Conservation (phyloP, 768 basidiomycete genomes). For the Russula sp. region DNA sequence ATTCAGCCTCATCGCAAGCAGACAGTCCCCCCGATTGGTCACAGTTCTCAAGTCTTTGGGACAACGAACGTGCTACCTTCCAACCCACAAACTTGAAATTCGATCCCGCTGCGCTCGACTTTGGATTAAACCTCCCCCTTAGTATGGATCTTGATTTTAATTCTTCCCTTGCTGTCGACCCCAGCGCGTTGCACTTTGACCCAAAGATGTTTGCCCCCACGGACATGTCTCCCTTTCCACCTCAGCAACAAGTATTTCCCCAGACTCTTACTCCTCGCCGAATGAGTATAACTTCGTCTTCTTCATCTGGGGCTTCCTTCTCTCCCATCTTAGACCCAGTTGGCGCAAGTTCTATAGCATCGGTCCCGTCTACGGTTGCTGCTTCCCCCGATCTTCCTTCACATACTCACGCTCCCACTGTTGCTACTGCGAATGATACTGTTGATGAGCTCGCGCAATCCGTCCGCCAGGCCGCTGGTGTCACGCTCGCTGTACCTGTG, state of each 20-base stretch:
- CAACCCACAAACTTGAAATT: slow-evolving; percentile 8
- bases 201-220: slow-evolving; percentile 27
- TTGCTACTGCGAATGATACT: slow-evolving; percentile 24
- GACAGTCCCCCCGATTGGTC: slow-evolving; percentile 23
- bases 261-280: slow-evolving; percentile 29
- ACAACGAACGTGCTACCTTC: neutral
- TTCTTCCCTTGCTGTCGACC: slow-evolving; percentile 54
- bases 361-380: slow-evolving; percentile 3
- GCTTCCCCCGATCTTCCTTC: slow-evolving; percentile 31
- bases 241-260: slow-evolving; percentile 17
- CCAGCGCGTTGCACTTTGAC: slow-evolving; percentile 51
- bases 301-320: slow-evolving; percentile 48
- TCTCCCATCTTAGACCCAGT: slow-evolving; percentile 42
- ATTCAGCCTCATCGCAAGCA: slow-evolving; percentile 9
- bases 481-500: slow-evolving; percentile 34
- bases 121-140: slow-evolving; percentile 35
- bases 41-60: slow-evolving; percentile 21
- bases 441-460: slow-evolving; percentile 33
- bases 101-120: slow-evolving; percentile 30
- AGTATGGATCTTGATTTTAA: slow-evolving; percentile 57
- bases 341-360: slow-evolving; percentile 25
- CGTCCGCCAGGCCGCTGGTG: slow-evolving; percentile 33
- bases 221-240: slow-evolving; percentile 1
- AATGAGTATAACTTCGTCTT: slow-evolving; percentile 48
- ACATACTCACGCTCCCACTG: slow-evolving; percentile 28